Base-by-base conservation (phyloP, 2,329 filamentous ascomycete genomes). In the Phialophora expanda region DNA sequence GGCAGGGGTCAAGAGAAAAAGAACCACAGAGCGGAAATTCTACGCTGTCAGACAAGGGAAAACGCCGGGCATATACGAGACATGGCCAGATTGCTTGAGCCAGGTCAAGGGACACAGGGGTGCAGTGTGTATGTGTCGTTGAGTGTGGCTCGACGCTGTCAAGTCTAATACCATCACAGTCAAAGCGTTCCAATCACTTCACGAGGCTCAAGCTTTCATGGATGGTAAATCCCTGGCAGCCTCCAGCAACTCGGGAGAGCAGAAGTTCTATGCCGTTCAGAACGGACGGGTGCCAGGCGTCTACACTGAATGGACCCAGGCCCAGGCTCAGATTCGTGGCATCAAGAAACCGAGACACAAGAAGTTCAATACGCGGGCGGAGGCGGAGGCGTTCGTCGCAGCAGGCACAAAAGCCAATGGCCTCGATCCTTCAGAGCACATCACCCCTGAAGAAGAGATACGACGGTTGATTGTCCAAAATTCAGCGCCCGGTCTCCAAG, bases 131-230 rank as follows among this genome's bases (percentile, higher is more conserved):
- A 81, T 77, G 89, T 85, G 51, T 22, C 11, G 38, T 69, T 65
- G 70, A n/a, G 53, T 60, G 53, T 46, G 57, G 44, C 9, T 62
- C 30, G n/a, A 8, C 17, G 24, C 12, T 53, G 48, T 56, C 46
- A 24, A n/a, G 38, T 53, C 64, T 68, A 44, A 65, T 53, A 30
- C 34, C 11, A 20, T 24, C 56, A 28, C 67, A 95, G 92, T 90
- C 82, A 94, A 95, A 80, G 92, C 90, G 1, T 97, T 97, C 75
- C 79, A 83, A 9, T 87, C 85, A 0, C 81, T 84, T 65, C 85
- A 88, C 68, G 92, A 97, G 66, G 94, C 94, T n/a, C 85, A 90
- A 73, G 87, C 86, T 1, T 97, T 91, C 75, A 83, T 92, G 28
- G 86, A 84, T 0, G 90, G 91, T 55, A 84, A 83, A 84, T 64